These are phyloP conservation scores for Patellifolia procumbens DNA, from an alignment of 179 eudicot genomes.

Conservation along the genomic window DNA sequence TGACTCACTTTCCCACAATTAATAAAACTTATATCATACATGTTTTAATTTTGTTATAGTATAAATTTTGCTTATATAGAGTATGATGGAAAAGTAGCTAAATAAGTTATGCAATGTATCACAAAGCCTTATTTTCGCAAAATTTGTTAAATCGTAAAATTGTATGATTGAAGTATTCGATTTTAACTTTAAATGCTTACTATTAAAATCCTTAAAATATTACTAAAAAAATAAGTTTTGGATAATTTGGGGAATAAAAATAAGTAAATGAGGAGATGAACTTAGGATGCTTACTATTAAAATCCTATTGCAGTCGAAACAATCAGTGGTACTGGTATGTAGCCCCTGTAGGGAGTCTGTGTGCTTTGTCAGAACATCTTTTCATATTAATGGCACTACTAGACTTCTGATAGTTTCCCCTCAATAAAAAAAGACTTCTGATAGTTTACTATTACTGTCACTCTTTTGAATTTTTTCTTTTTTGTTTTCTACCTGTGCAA, in stretches of 20 bases:
- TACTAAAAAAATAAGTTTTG: not conserved
- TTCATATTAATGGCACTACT: slow-evolving; percentile 29
- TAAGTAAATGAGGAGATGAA: slow-evolving; percentile 1
- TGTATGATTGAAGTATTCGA: too few species aligned
- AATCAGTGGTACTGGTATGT: slow-evolving; percentile 19
- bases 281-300: slow-evolving; percentile 32
- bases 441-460: slow-evolving; percentile 20
- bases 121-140: too few species aligned
- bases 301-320: slow-evolving; percentile 21
- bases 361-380: slow-evolving; percentile 35
- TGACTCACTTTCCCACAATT: too few species aligned
- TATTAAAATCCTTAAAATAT: not conserved
- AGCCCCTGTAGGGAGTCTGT: slow-evolving; percentile 14
- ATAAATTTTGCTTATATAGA: too few species aligned
- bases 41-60: too few species aligned
- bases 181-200: too few species aligned
- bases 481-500: not conserved
- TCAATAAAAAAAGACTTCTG: slow-evolving; percentile 18
- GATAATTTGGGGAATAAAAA: not conserved
- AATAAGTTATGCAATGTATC: too few species aligned
- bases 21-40: too few species aligned
- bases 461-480: not conserved
- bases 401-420: slow-evolving; percentile 22
- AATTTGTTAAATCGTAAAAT: too few species aligned
- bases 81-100: too few species aligned